These are phyloP conservation scores for Hondaea fermentalgiana DNA, from an alignment of 108 stramenopile genomes.

Conservation along the genomic window DNA sequence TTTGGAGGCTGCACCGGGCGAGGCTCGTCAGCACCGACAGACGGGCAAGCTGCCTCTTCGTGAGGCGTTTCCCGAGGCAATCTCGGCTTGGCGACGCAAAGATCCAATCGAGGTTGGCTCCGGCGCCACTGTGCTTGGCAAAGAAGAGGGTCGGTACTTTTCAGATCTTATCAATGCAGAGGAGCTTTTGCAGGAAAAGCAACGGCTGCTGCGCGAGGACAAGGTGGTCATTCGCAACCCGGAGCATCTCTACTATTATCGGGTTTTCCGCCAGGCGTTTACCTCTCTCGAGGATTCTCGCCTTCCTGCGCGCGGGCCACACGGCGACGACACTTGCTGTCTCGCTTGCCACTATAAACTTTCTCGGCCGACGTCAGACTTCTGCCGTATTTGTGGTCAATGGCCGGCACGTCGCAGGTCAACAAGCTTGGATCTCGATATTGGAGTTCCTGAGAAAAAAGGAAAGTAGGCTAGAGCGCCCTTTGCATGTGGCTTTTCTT, in stretches of 20 bases:
- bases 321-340: background rate
- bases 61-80: constrained; percentile 48
- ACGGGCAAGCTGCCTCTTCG: constrained; percentile 51
- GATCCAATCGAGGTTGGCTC: constrained; percentile 55
- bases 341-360: background rate
- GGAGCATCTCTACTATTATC: constrained; percentile 19
- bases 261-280: background rate
- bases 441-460: background rate
- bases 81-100: constrained; percentile 53
- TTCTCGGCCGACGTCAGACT: background rate
- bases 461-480: too few species aligned
- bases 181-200: background rate
- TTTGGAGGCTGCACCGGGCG: background rate
- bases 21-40: background rate
- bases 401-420: background rate
- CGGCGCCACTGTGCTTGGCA: constrained; percentile 48
- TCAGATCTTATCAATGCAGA: background rate
- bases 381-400: constrained; percentile 36
- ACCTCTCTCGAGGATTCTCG: background rate
- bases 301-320: background rate
- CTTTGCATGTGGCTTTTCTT: too few species aligned
- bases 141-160: constrained; percentile 19
- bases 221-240: background rate
- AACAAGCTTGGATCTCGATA: background rate
- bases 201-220: background rate